Evolutionary conservation across 1,284 basidiomycete species (phyloP), one percentile per base, ranked within the genome.

Genomic region (Ganoderma resinaceum): DNA sequence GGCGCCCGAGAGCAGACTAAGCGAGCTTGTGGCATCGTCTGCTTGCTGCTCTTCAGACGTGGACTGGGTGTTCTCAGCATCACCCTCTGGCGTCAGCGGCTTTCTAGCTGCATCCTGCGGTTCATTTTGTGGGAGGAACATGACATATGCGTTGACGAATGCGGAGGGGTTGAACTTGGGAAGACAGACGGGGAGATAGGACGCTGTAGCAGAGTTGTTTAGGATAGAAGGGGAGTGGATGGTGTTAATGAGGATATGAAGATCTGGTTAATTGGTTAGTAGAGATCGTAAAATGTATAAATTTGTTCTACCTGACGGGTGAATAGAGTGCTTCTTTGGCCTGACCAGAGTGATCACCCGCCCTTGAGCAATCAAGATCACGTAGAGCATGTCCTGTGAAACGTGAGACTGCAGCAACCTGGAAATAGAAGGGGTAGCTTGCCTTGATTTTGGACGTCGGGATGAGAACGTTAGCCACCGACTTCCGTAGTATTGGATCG

Each of bases 141-240:
- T 91, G 65, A 98, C 89, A 76, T 97, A 98, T 20, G 95, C 94
- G 79, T 99, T 96, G 23, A 98, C 91, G 79, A 99, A 99, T 0
- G 93, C 94, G 1, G 91, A 84, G 0, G 95, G 85, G 74, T 98
- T 97, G 83, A 95, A 98, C 77, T 96, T 96, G 0, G 98, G 97
- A 12, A 99, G 87, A 78, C 97, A 99, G 61, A 99, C 88, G 0
- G 98, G 98, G 2, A 99, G 86, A 95, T 96, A 99, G 5, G 93
- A 93, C 26, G 96, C 91, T 7, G 93, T 85, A 1, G 91, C 95
- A 4, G 91, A 85, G 70, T 91, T 85, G 81, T 91, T 87, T 77
- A 86, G 82, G 75, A 94, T 85, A 71, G 90, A 88, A 52, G 92
- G 84, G 62, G 89, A 80, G 80, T 95, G 81, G 69, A 93, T 84